phyloP scores from a whole-genome alignment of 177 flowering plant species.

The Vitis hybrid region DNA sequence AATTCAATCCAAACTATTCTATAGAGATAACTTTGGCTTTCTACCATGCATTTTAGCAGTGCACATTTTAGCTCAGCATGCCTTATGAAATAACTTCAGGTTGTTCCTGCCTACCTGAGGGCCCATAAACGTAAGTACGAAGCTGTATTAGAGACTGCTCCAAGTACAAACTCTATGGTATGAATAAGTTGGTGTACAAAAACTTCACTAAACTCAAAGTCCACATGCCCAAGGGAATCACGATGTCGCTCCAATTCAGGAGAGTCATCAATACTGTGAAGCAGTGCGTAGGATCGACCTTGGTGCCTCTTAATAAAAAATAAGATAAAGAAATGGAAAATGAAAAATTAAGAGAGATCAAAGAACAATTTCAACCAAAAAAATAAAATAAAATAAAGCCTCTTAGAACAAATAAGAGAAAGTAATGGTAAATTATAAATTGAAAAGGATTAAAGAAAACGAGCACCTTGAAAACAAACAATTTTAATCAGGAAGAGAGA shows the following conservation, averaged over 20 bases:
- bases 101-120: constrained; percentile 57
- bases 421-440: not conserved
- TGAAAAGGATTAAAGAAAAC: not conserved
- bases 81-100: not conserved
- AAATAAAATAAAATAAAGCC: too few species aligned
- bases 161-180: constrained; percentile 93
- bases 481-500: not conserved
- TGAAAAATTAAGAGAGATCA: not conserved
- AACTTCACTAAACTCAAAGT: constrained; percentile 86
- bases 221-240: constrained; percentile 59
- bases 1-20: not conserved
- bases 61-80: not conserved
- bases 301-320: constrained; percentile 60
- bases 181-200: constrained; percentile 94
- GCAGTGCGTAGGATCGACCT: constrained; percentile 65
- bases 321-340: not conserved
- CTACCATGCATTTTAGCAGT: not conserved
- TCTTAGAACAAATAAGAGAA: not conserved
- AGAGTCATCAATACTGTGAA: constrained; percentile 59
- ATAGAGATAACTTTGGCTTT: not conserved
- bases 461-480: not conserved
- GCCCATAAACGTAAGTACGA: constrained; percentile 96
- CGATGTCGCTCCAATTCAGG: constrained; percentile 44
- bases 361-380: not conserved
- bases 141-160: constrained; percentile 96